A percentile compares a stretch with the other conserved stretches of the same genome.
phyloP scores from a whole-genome alignment of 768 basidiomycete species.

The Termitomyces sp. region DNA sequence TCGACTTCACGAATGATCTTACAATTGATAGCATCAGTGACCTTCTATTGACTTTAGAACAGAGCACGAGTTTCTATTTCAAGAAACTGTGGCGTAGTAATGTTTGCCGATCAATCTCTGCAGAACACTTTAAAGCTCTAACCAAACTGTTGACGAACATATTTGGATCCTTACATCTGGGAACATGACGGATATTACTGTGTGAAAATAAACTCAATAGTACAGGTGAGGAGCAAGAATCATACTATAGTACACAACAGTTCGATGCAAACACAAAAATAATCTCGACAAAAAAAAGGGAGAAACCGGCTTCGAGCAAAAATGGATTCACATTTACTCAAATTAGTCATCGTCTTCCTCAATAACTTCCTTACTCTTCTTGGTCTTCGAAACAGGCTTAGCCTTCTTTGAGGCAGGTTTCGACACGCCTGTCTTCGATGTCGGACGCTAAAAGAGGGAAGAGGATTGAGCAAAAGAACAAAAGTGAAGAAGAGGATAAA shows the following conservation, averaged over 20 bases:
- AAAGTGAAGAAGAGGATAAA: not conserved
- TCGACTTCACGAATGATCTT: too few species aligned
- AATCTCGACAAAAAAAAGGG: not conserved
- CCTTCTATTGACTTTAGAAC: not conserved
- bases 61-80: not conserved
- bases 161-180: too few species aligned
- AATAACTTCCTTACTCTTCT: constrained; percentile 46
- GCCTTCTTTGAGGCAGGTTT: constrained; percentile 46
- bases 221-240: not conserved
- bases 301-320: not conserved
- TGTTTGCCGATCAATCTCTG: not conserved
- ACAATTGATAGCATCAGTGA: not conserved
- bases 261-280: constrained; percentile 3
- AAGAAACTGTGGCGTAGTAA: not conserved
- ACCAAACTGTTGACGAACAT: not conserved
- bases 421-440: constrained; percentile 31
- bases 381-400: constrained; percentile 34
- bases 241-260: not conserved
- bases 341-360: constrained; percentile 40
- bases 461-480: not conserved
- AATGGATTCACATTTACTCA: constrained; percentile 2
- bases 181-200: not conserved
- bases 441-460: constrained; percentile 29
- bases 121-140: not conserved
- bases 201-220: not conserved